Evolutionary conservation across 139 green algal species (phyloP), one percentile per base, ranked within the genome.

Genomic region (Penium margaritaceum): DNA sequence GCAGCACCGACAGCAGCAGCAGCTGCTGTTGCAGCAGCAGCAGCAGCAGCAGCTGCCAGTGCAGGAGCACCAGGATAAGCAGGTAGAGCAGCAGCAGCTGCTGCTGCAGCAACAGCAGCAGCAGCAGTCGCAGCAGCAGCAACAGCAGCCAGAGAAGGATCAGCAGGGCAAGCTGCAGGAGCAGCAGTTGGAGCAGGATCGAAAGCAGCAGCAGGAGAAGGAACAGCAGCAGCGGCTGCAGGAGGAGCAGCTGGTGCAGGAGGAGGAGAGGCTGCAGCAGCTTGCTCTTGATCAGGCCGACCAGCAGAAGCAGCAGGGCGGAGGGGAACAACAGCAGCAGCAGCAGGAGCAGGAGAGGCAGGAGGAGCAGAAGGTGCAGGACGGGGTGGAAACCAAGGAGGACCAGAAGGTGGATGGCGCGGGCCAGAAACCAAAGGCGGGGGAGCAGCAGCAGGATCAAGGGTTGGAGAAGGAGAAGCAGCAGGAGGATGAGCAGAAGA

Each of bases 371-470:
- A 19, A 55, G 34, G 21, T 61, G 38, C 32, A 73, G 38, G 21
- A 73, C 17, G 21, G 58, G n/a, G 21, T 24, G 7, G 37, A 43
- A 35, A 24, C 32, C n/a, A 36, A 73, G 34, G 21, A 39, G 38
- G 37, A 73, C 39, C 60, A 41, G 34, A n/a, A 67, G 60, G 24
- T 39, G n/a, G n/a, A 67, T 14, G n/a, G 29, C 24, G 19, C 21
- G 44, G 19, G 24, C 2, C 44, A 55, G 44, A 19, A 55, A n/a
- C n/a, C n/a, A n/a, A n/a, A n/a, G n/a, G n/a, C n/a, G n/a, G n/a
- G n/a, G n/a, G 21, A 73, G 38, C 32, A 73, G 38, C 32, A 73
- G 37, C 34, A 73, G n/a, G 21, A 36, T 5, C 65, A 43, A 35
- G n/a, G 33, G 39, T 38, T 61, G 34, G 21, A 39, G 38, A 36